Percentiles rank a stretch among this genome's conserved stretches.
phyloP scores from a whole-genome alignment of 768 basidiomycete species.

The Rickenella mellea region DNA sequence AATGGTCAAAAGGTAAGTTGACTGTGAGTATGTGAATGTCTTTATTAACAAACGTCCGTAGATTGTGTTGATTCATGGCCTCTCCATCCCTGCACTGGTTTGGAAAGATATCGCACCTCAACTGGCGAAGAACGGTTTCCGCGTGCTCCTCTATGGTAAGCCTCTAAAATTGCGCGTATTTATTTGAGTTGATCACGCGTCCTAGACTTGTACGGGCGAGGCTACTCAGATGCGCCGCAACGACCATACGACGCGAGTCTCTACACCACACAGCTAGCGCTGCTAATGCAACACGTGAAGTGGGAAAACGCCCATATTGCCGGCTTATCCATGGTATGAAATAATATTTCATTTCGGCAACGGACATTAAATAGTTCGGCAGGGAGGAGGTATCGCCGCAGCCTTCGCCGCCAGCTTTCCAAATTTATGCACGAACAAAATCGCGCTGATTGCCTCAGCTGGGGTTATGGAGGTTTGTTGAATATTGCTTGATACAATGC shows the following conservation, averaged over 20 bases:
- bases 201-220: constrained; percentile 71
- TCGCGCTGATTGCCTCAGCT: constrained; percentile 59
- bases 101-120: constrained; percentile 69
- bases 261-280: constrained; percentile 70
- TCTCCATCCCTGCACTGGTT: constrained; percentile 67
- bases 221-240: constrained; percentile 74
- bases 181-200: neutral
- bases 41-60: constrained; percentile 15
- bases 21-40: constrained; percentile 1
- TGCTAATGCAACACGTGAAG: constrained; percentile 68
- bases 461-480: constrained; percentile 57
- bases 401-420: constrained; percentile 68
- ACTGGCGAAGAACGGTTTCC: constrained; percentile 54
- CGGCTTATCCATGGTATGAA: constrained; percentile 67
- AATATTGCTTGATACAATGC: neutral
- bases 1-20: constrained; percentile 49
- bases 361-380: neutral
- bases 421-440: constrained; percentile 52
- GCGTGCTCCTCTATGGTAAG: constrained; percentile 68
- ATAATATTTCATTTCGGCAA: neutral
- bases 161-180: neutral
- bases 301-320: constrained; percentile 61
- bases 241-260: constrained; percentile 55
- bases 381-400: constrained; percentile 70
- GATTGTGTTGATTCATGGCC: constrained; percentile 72